These are phyloP conservation scores for Priceomyces castillae DNA, from an alignment of 805 yeast species.

Conservation along the genomic window DNA sequence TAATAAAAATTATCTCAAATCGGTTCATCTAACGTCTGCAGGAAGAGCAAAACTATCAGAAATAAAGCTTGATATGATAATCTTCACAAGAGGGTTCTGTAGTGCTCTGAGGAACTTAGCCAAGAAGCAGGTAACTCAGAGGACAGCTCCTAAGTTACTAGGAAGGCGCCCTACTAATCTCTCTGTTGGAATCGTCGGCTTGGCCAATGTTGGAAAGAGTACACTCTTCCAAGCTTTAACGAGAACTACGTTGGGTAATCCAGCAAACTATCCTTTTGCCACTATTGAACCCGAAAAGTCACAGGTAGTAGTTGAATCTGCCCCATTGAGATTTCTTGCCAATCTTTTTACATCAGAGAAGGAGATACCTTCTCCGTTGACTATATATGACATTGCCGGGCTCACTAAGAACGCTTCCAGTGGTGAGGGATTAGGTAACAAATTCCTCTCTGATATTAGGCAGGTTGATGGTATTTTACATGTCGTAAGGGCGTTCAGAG, in stretches of 20 bases:
- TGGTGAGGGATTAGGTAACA: conserved; percentile 75
- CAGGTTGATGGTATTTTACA: conserved; percentile 73
- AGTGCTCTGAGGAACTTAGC: conserved; percentile 3
- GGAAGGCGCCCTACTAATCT: conserved; percentile 40
- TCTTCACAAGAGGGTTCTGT: background rate
- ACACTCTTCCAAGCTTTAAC: conserved; percentile 56
- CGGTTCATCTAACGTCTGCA: background rate
- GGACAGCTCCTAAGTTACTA: conserved; percentile 11
- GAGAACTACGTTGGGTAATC: conserved; percentile 56
- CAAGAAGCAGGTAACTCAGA: conserved; percentile 3
- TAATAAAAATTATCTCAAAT: too few species aligned
- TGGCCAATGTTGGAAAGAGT: conserved; percentile 59
- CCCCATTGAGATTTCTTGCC: conserved; percentile 47
- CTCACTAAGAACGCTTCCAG: conserved; percentile 59
- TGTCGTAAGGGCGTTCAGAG: conserved; percentile 62
- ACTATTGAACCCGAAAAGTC: conserved; percentile 75
- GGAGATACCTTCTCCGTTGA: conserved; percentile 53
- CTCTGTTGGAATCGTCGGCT: conserved; percentile 48
- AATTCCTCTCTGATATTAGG: conserved; percentile 64
- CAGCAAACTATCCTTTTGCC: conserved; percentile 63
- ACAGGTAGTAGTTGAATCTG: conserved; percentile 50
- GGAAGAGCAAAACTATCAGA: background rate
- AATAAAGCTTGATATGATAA: background rate
- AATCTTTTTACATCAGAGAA: conserved; percentile 48
- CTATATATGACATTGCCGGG: conserved; percentile 69